phyloP scores from a whole-genome alignment of 23 red algal species.

The Pyropia haitanensis region DNA sequence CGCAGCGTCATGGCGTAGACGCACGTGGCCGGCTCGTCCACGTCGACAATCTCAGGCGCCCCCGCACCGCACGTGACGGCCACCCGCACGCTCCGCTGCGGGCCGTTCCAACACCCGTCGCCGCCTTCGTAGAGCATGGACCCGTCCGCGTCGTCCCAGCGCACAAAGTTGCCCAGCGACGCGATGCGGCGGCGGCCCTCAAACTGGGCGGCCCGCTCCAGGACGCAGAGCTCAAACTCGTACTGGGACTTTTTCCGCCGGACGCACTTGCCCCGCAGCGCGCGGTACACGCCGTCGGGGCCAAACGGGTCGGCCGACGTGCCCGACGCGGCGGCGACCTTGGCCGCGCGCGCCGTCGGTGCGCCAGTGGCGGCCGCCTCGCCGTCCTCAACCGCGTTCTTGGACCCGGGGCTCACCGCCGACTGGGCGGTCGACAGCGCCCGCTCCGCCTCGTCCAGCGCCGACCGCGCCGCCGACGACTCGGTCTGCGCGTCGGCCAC shows the following conservation, averaged over 20 bases:
- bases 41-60: constrained; percentile 43
- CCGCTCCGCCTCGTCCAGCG: too few species aligned
- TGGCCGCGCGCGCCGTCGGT: too few species aligned
- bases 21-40: constrained; percentile 57
- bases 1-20: constrained; percentile 39
- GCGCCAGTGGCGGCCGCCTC: too few species aligned
- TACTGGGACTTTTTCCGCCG: constrained; percentile 29
- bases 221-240: constrained; percentile 69
- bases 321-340: too few species aligned
- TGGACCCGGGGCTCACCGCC: too few species aligned
- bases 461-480: too few species aligned
- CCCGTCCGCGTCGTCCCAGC: constrained; percentile 24
- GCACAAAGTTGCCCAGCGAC: constrained; percentile 29
- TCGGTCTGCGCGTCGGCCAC: too few species aligned
- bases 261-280: constrained; percentile 43
- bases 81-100: constrained; percentile 36
- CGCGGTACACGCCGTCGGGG: constrained; percentile 22
- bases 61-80: constrained; percentile 35
- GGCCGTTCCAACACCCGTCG: constrained; percentile 68
- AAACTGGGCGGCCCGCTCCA: constrained; percentile 50
- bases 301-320: constrained; percentile 4
- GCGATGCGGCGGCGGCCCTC: constrained; percentile 35
- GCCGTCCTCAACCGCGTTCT: too few species aligned
- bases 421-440: too few species aligned
- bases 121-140: constrained; percentile 49